Percentiles rank a stretch among this genome's conserved stretches.
phyloP scores from a whole-genome alignment of 495 filamentous ascomycete genomes.

The Paragyromitra xinjiangensis region DNA sequence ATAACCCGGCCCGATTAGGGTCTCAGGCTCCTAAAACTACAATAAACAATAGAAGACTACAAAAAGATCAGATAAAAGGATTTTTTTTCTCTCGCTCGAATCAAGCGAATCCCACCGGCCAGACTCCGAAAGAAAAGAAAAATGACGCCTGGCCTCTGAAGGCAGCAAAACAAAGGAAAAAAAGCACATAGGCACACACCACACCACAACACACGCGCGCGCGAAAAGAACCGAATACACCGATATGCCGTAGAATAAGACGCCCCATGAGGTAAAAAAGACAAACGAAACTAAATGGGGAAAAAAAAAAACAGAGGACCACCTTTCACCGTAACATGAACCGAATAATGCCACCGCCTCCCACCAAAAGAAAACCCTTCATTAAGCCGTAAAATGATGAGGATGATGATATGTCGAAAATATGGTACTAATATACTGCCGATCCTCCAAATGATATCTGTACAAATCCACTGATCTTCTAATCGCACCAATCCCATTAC shows the following conservation, averaged over 20 bases:
- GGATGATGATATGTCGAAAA: conserved; percentile 59
- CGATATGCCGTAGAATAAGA: conserved; percentile 54
- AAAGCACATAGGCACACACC: conserved; percentile 39
- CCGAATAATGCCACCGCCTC: conserved; percentile 49
- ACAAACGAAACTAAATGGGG: conserved; percentile 34
- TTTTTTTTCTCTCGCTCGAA: conserved; percentile 43
- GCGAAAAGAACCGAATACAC: conserved; percentile 54
- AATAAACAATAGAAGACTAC: conserved; percentile 50
- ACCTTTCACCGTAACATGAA: conserved; percentile 57
- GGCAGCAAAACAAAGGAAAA: conserved; percentile 42
- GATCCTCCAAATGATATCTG: conserved; percentile 49
- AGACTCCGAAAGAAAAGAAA: conserved; percentile 49
- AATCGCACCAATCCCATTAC: conserved; percentile 60
- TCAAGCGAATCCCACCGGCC: conserved; percentile 49
- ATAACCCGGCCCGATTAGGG: conserved; percentile 39
- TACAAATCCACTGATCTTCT: conserved; percentile 41
- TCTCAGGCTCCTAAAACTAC: conserved; percentile 48
- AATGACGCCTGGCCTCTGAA: conserved; percentile 49
- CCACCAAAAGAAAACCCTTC: conserved; percentile 56
- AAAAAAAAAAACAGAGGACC: conserved; percentile 57
- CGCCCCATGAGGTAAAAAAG: conserved; percentile 56
- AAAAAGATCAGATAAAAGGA: conserved; percentile 41
- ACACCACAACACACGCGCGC: background rate
- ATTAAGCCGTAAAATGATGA: conserved; percentile 59
- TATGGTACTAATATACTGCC: conserved; percentile 56